These are phyloP conservation scores for Malassezia dermatis DNA, from an alignment of 1,284 basidiomycete species.

Conservation along the genomic window DNA sequence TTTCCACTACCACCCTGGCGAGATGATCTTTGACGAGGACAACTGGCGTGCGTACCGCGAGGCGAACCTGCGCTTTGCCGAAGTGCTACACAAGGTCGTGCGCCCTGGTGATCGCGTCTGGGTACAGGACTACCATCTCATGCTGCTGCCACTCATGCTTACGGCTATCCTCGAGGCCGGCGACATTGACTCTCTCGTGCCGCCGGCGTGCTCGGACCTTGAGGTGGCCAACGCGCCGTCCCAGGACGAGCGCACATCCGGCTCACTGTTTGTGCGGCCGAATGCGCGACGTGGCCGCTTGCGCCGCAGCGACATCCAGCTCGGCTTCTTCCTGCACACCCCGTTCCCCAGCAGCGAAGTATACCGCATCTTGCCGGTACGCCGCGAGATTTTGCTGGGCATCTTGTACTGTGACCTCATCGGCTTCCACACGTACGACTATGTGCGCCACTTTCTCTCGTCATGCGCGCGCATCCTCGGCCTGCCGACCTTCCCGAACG, in stretches of 20 bases:
- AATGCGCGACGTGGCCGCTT: background rate
- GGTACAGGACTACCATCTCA: slow-evolving; percentile 62
- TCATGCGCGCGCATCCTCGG: slow-evolving; percentile 93
- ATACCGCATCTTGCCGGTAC: slow-evolving; percentile 85
- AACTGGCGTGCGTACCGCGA: slow-evolving; percentile 97
- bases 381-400: slow-evolving; percentile 88
- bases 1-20: slow-evolving; percentile 76
- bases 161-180: slow-evolving; percentile 65
- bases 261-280: background rate
- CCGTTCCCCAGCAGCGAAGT: slow-evolving; percentile 97
- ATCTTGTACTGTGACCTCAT: slow-evolving; percentile 82
- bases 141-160: slow-evolving; percentile 91
- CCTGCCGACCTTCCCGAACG: slow-evolving; percentile 94
- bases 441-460: slow-evolving; percentile 95
- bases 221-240: background rate
- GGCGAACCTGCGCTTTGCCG: slow-evolving; percentile 88
- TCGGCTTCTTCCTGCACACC: slow-evolving; percentile 96
- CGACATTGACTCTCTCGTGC: slow-evolving; percentile 14
- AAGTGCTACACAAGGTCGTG: slow-evolving; percentile 68
- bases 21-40: slow-evolving; percentile 96
- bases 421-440: slow-evolving; percentile 95
- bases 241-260: background rate
- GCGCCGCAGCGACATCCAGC: slow-evolving; percentile 49
- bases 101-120: slow-evolving; percentile 77
- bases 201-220: slow-evolving; percentile 8